phyloP scores from a whole-genome alignment of 2,329 filamentous ascomycete genomes.

The Talaromyces sp. region DNA sequence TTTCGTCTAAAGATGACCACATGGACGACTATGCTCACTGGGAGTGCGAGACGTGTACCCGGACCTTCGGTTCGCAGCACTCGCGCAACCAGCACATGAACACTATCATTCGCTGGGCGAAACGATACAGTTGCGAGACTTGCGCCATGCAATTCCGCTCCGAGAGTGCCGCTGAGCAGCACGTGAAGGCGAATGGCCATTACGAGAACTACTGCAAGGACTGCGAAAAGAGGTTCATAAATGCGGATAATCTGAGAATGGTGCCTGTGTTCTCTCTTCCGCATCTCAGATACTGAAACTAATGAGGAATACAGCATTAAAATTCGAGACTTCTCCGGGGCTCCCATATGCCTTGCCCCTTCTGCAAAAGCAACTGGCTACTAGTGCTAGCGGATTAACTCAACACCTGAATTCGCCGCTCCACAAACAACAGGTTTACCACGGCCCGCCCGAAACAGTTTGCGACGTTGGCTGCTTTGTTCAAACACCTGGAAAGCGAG shows the following conservation, averaged over 20 bases:
- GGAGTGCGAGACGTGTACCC: conserved; percentile 27
- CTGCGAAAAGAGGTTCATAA: conserved; percentile 32
- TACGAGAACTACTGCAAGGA: conserved; percentile 30
- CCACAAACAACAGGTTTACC: conserved; percentile 49
- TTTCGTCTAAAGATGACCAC: conserved; percentile 18
- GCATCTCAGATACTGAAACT: neutral
- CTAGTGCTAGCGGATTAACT: conserved; percentile 53
- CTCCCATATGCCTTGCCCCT: conserved; percentile 50
- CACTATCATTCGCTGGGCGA: conserved; percentile 22
- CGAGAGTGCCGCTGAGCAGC: conserved; percentile 26
- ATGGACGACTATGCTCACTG: conserved; percentile 26
- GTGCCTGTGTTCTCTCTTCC: conserved; percentile 20
- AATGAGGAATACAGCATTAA: conserved; percentile 47
- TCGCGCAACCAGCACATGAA: conserved; percentile 27
- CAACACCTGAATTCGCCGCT: conserved; percentile 53
- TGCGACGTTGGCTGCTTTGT: conserved; percentile 38
- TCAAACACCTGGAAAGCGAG: conserved; percentile 48
- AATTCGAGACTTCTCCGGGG: conserved; percentile 52
- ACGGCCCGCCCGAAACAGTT: conserved; percentile 44
- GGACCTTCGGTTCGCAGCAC: conserved; percentile 16
- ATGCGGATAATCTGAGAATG: conserved; percentile 31
- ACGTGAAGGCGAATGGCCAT: conserved; percentile 29
- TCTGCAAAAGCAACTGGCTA: conserved; percentile 48
- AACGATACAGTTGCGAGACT: conserved; percentile 29
- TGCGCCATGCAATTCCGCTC: conserved; percentile 27